A percentile compares a stretch with the other conserved stretches of the same genome.
Conservation (phyloP, 2,329 filamentous ascomycete genomes). For the Penicillium janthinellum region DNA sequence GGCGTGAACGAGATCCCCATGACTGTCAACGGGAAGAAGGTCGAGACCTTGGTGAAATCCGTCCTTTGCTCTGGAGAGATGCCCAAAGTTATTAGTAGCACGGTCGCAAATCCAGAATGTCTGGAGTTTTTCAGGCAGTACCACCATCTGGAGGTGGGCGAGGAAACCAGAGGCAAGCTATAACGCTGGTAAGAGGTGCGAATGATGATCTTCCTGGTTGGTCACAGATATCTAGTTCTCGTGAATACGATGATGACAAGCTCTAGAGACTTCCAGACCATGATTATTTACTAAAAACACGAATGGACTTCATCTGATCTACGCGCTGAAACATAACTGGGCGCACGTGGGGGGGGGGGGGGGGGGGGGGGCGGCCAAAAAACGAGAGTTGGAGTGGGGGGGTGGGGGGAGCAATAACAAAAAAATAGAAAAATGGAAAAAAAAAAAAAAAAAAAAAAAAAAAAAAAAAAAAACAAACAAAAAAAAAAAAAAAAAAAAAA, state of each 20-base stretch:
- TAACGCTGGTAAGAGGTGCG: not conserved
- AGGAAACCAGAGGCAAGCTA: slow-evolving; percentile 10
- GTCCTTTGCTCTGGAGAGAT: slow-evolving; percentile 15
- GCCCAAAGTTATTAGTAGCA: slow-evolving; percentile 18
- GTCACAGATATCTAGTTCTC: too few species aligned
- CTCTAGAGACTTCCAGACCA: too few species aligned
- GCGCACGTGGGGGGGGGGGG: slow-evolving; percentile 4
- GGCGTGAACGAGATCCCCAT: slow-evolving; percentile 18
- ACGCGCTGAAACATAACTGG: not conserved
- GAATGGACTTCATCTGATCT: not conserved
- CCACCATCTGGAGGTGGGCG: slow-evolving; percentile 12
- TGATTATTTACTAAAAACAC: not conserved
- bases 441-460: too few species aligned
- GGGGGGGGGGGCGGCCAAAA: too few species aligned
- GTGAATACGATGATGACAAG: not conserved
- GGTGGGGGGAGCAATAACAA: too few species aligned
- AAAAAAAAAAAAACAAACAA: too few species aligned
- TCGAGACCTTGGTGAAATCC: slow-evolving; percentile 19
- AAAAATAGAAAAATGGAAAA: too few species aligned
- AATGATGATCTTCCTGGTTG: not conserved
- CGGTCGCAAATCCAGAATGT: slow-evolving; percentile 16
- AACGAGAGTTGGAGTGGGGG: too few species aligned
- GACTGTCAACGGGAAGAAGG: slow-evolving; percentile 22
- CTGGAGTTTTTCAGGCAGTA: slow-evolving; percentile 19
- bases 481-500: too few species aligned